Evolutionary conservation across 2,329 filamentous ascomycete species (phyloP), one percentile per base, ranked within the genome.

Genomic region (Neoscytalidium dimidiatum): DNA sequence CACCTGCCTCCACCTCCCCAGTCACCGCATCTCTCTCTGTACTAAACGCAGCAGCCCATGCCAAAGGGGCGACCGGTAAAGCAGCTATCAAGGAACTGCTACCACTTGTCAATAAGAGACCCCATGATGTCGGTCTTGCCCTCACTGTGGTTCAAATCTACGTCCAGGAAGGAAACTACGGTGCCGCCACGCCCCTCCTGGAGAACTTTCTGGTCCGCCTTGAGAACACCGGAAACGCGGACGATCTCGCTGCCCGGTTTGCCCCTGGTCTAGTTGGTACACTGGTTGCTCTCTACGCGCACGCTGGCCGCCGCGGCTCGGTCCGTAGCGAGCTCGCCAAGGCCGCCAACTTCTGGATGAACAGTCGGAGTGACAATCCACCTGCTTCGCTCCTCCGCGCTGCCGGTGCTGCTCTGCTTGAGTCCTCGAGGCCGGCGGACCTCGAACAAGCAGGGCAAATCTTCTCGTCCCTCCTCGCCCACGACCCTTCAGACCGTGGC

Each of bases 241-340:
- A 85, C 17, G 83, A 89, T 65, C 82, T 87, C 64, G 88, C 93
- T 70, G 86, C 90, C 28, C 89, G 94, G 11, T 95, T 90, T 75
- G 89, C 92, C 28, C 94, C 95, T 0, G 94, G 94, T 2, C 82
- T 99, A 1, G 85, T 98, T 29, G 92, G 92, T 0, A 83, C 94
- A 1, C 83, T 91, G 3, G 89, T 96, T 9, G 88, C 91, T 2
- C 83, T 99, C 0, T 95, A 97, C 78, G 87, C 87, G 70, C 81
- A 84, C 2, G 90, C 95, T 75, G 89, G 90, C 43, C 90, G 93
- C 38, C 90, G 89, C 69, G 81, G 84, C 26, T 88, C 91, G 31
- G 88, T 91, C 67, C 91, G 91, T 67, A 79, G 82, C 6, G 91
- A 95, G 73, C 83, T 98, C 19, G 86, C 88, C 66, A 91, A 90